Percentiles rank a stretch among this genome's conserved stretches.
These are phyloP conservation scores for Magnolia changhungtana DNA, from an alignment of 164 flowering plant species.

Conservation along the genomic window DNA sequence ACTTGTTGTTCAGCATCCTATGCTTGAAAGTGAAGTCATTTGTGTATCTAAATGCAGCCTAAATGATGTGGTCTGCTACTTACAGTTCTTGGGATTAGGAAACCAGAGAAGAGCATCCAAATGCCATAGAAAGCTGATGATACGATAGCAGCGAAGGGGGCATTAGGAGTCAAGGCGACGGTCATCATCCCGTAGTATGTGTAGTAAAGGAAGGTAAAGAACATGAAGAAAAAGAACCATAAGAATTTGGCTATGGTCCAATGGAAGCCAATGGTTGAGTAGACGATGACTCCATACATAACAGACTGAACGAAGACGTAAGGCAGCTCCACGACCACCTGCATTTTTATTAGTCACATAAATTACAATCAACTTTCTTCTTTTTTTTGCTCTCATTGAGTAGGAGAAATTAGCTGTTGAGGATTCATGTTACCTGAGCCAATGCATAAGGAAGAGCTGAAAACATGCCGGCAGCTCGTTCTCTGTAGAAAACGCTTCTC, in stretches of 20 bases:
- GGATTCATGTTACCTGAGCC: constrained; percentile 24
- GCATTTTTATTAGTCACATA: constrained; percentile 5
- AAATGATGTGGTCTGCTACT: constrained; percentile 2
- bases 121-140: constrained; percentile 27
- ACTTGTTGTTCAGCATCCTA: too few relatives aligned
- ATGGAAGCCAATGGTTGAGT: constrained; percentile 23
- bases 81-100: constrained; percentile 27
- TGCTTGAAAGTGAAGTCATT: too few relatives aligned
- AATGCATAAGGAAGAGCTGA: constrained; percentile 39
- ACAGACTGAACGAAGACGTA: constrained; percentile 23
- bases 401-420: not conserved
- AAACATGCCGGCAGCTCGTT: constrained; percentile 45
- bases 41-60: not conserved
- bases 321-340: constrained; percentile 31
- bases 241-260: constrained; percentile 24
- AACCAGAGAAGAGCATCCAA: constrained; percentile 35
- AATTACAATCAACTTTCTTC: constrained; percentile 8
- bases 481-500: constrained; percentile 39
- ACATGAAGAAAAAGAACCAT: constrained; percentile 35
- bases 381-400: not conserved
- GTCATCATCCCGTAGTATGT: constrained; percentile 39
- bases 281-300: constrained; percentile 25
- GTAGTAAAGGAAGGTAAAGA: constrained; percentile 33
- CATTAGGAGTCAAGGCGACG: constrained; percentile 27
- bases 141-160: constrained; percentile 22